phyloP scores from a whole-genome alignment of 768 basidiomycete species.

The Neoboletus subvelutipes region DNA sequence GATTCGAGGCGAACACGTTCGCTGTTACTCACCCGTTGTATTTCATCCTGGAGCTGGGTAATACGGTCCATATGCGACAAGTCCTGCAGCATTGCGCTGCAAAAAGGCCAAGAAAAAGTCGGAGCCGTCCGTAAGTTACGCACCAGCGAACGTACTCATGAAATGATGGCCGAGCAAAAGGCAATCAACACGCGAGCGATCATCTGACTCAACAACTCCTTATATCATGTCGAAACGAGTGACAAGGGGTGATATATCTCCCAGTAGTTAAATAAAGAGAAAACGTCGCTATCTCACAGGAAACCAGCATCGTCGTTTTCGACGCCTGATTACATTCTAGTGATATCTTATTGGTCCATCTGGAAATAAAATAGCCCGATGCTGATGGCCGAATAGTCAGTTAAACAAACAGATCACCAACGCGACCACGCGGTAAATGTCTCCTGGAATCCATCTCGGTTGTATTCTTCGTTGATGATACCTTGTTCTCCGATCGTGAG shows the following conservation, averaged over 20 bases:
- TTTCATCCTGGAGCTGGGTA: conserved; percentile 93
- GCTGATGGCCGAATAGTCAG: neutral
- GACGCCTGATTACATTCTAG: neutral
- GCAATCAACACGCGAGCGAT: neutral
- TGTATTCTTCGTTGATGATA: conserved; percentile 37
- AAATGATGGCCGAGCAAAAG: neutral
- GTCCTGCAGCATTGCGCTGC: conserved; percentile 89
- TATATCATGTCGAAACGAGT: neutral
- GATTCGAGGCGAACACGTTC: conserved; percentile 16
- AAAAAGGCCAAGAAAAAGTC: neutral
- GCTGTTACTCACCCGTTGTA: conserved; percentile 64
- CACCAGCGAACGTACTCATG: conserved; percentile 3
- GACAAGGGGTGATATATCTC: neutral
- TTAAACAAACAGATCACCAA: conserved; percentile 13
- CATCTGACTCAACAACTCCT: neutral
- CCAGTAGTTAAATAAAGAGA: neutral
- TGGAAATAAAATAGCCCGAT: neutral
- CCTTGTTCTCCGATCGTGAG: conserved; percentile 37
- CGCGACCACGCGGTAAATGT: conserved; percentile 39
- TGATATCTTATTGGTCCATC: neutral
- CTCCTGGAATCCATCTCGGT: conserved; percentile 46
- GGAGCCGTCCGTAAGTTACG: conserved; percentile 12
- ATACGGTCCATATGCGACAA: conserved; percentile 94
- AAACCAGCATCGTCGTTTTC: neutral
- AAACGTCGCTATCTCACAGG: neutral